A percentile compares a stretch with the other conserved stretches of the same genome.
Conservation (phyloP, 768 basidiomycete genomes). For the Boletus sp. region DNA sequence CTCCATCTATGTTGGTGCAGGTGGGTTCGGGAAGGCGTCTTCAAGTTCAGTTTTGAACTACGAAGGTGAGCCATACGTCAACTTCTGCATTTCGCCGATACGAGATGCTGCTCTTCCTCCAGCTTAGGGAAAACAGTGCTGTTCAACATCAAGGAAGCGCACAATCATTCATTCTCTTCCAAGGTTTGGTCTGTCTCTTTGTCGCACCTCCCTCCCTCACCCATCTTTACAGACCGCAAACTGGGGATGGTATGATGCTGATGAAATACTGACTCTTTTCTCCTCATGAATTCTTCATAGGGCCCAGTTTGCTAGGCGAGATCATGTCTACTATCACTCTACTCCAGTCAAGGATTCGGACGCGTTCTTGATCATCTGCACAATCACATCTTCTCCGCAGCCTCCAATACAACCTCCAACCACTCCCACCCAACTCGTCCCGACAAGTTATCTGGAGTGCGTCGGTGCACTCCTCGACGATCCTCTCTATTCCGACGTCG, state of each 20-base stretch:
- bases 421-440: conserved; percentile 53
- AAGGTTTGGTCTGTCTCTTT: conserved; percentile 40
- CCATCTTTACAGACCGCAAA: conserved; percentile 60
- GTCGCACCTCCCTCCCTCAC: conserved; percentile 10
- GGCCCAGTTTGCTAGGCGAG: conserved; percentile 79
- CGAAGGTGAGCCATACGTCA: conserved; percentile 47
- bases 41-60: conserved; percentile 82
- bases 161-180: conserved; percentile 78
- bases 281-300: conserved; percentile 32
- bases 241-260: conserved; percentile 71
- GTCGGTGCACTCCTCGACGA: conserved; percentile 78
- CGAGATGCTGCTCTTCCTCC: background rate
- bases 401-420: conserved; percentile 45
- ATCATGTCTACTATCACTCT: conserved; percentile 63
- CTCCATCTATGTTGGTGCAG: conserved; percentile 34
- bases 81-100: background rate
- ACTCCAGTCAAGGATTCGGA: conserved; percentile 54
- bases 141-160: conserved; percentile 73
- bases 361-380: conserved; percentile 74
- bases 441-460: conserved; percentile 63
- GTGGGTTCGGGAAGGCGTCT: conserved; percentile 85
- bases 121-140: conserved; percentile 48
- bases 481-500: conserved; percentile 81
- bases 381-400: conserved; percentile 66
- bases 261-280: background rate